Conservation (phyloP, 306 rosid genomes). For the Cicer pinnatifidum region DNA sequence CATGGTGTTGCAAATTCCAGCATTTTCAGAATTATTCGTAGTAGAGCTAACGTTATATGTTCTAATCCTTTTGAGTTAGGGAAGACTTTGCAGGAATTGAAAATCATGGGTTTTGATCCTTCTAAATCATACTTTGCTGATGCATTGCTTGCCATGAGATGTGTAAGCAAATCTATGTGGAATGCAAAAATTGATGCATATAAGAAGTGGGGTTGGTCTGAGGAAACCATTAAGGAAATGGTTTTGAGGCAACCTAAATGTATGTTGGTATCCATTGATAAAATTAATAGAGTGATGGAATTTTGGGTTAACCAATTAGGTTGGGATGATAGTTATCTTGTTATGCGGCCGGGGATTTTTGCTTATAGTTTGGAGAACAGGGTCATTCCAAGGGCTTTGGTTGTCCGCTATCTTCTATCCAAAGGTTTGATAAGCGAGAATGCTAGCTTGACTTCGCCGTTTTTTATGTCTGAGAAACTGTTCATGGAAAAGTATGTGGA, state of each 20-base stretch:
- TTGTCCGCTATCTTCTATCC: constrained; percentile 43
- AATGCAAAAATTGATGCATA: constrained; percentile 47
- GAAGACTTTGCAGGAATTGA: constrained; percentile 32
- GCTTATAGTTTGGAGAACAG: constrained; percentile 37
- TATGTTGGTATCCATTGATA: constrained; percentile 48
- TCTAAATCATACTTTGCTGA: constrained; percentile 27
- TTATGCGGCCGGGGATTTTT: not conserved
- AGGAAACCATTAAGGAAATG: constrained; percentile 44
- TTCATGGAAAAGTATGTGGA: constrained; percentile 46
- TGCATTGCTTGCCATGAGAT: constrained; percentile 45
- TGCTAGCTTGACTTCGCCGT: constrained; percentile 28
- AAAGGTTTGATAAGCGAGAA: constrained; percentile 48
- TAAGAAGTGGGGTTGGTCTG: constrained; percentile 66
- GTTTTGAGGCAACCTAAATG: constrained; percentile 47
- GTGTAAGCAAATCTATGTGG: constrained; percentile 48
- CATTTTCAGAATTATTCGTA: not conserved
- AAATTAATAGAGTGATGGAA: constrained; percentile 50
- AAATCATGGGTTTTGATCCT: constrained; percentile 54
- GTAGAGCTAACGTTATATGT: not conserved
- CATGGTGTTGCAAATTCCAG: not conserved
- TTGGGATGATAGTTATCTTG: constrained; percentile 42
- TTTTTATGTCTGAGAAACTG: not conserved
- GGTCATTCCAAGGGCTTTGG: constrained; percentile 55
- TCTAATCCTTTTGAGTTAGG: not conserved
- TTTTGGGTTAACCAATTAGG: constrained; percentile 54